Conservation (phyloP, 2,329 filamentous ascomycete genomes). For the Aspergillus versicolor region DNA sequence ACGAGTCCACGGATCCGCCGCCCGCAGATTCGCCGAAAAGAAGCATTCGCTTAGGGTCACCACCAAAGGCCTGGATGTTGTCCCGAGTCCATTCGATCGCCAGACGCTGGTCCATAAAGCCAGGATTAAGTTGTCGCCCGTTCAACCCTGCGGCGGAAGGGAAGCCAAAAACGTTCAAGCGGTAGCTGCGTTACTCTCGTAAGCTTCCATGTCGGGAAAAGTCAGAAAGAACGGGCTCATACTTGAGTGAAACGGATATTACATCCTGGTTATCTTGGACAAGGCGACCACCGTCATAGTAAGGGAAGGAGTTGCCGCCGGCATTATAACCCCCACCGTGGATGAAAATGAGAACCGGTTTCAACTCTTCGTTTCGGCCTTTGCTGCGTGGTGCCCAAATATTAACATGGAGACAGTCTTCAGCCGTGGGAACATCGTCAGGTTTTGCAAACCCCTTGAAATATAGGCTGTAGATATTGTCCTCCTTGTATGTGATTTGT, state of each 20-base stretch:
- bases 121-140: not conserved
- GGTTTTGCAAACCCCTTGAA: not conserved
- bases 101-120: not conserved
- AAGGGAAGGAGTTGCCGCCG: not conserved
- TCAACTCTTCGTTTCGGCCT: not conserved
- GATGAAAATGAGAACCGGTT: not conserved
- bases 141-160: not conserved
- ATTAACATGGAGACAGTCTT: not conserved
- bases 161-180: not conserved
- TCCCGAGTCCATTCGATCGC: not conserved
- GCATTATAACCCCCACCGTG: not conserved
- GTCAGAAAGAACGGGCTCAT: not conserved
- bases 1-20: not conserved
- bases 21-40: not conserved
- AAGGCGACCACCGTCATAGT: not conserved
- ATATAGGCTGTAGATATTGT: not conserved
- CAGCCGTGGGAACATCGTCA: not conserved
- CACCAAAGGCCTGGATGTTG: not conserved
- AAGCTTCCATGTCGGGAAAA: not conserved
- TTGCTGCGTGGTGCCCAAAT: not conserved
- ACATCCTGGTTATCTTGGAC: not conserved
- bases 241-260: not conserved
- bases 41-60: not conserved
- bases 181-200: not conserved
- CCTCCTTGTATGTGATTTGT: not conserved